These are phyloP conservation scores for Phytophthora quininea DNA, from an alignment of 352 stramenopile genomes.

Conservation along the genomic window DNA sequence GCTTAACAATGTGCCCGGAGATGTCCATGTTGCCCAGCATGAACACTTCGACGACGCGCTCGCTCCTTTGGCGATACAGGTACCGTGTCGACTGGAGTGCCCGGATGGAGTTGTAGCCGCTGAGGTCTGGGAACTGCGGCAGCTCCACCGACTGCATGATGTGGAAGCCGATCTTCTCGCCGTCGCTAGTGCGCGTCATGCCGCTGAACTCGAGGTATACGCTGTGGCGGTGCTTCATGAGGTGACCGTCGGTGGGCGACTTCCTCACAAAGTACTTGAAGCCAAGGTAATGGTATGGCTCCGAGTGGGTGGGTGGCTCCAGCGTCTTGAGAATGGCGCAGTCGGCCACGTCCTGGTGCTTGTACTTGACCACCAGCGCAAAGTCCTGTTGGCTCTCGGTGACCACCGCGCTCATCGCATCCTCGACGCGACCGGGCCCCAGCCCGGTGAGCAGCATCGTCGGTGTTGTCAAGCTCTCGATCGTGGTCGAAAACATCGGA, in stretches of 20 bases:
- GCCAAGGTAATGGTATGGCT: slow-evolving; percentile 66
- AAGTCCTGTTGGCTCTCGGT: slow-evolving; percentile 64
- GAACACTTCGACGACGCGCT: slow-evolving; percentile 63
- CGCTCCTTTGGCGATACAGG: slow-evolving; percentile 61
- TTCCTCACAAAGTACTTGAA: slow-evolving; percentile 75
- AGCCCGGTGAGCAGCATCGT: slow-evolving; percentile 60
- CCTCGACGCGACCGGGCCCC: slow-evolving; percentile 52
- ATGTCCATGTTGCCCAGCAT: slow-evolving; percentile 64
- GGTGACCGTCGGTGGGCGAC: slow-evolving; percentile 42
- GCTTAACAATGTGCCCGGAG: slow-evolving; percentile 43
- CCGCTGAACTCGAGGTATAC: slow-evolving; percentile 67
- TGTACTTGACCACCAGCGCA: slow-evolving; percentile 58
- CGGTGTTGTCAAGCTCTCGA: slow-evolving; percentile 30
- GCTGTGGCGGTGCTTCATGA: slow-evolving; percentile 63
- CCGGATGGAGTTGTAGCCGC: slow-evolving; percentile 57
- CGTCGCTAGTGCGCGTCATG: slow-evolving; percentile 41
- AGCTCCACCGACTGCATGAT: slow-evolving; percentile 74
- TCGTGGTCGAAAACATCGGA: slow-evolving; percentile 34
- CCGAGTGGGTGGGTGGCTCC: slow-evolving; percentile 44
- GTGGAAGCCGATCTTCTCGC: slow-evolving; percentile 67
- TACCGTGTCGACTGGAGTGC: slow-evolving; percentile 57
- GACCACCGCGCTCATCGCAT: slow-evolving; percentile 58
- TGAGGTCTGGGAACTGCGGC: slow-evolving; percentile 56
- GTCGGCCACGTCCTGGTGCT: slow-evolving; percentile 68
- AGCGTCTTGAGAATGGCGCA: slow-evolving; percentile 65